A percentile compares a stretch with the other conserved stretches of the same genome.
phyloP scores from a whole-genome alignment of 306 rosid genomes.

The Trichosanthes cucumerina region DNA sequence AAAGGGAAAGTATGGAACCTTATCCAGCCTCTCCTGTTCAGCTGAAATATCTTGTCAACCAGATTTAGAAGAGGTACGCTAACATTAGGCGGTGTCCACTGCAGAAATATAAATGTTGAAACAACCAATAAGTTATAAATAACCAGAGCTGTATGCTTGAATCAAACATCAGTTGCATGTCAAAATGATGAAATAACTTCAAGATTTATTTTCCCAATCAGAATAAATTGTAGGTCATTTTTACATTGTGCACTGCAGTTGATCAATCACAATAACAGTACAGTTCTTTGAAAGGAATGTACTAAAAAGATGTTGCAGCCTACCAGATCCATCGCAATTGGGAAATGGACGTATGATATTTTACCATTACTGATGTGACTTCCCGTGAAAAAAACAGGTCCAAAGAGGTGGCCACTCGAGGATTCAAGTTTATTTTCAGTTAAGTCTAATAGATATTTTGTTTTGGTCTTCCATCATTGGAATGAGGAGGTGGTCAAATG shows the following conservation, averaged over 20 bases:
- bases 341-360: background rate
- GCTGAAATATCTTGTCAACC: conserved; percentile 96
- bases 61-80: conserved; percentile 86
- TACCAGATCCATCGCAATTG: background rate
- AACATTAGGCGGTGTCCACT: conserved; percentile 97
- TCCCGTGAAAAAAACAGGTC: background rate
- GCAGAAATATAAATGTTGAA: conserved; percentile 32
- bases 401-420: too few species aligned
- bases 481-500: background rate
- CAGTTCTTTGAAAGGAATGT: background rate
- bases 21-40: conserved; percentile 97
- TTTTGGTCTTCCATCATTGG: background rate
- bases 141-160: conserved; percentile 3
- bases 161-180: background rate
- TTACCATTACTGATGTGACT: background rate
- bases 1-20: conserved; percentile 41
- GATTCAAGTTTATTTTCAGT: background rate
- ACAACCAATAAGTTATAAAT: background rate
- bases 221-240: background rate
- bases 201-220: background rate
- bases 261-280: background rate
- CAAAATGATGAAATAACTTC: background rate
- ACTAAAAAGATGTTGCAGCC: background rate
- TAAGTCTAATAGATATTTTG: background rate
- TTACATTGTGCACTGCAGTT: background rate